Evolutionary conservation across 140 eudicot genomes (phyloP).

Genomic region (Anethum foeniculum): DNA sequence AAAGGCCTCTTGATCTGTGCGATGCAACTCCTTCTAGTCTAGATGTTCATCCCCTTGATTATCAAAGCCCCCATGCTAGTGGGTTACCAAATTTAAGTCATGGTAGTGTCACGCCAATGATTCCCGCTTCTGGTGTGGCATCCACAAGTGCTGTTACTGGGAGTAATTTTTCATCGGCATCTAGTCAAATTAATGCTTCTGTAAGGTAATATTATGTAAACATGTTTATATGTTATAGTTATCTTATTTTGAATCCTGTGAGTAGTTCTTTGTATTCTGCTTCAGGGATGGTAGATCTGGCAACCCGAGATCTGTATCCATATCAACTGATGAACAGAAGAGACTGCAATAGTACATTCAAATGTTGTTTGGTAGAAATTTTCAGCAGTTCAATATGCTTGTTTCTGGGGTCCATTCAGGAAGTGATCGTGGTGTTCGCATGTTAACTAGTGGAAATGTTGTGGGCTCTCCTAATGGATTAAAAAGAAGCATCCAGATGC

Average conservation of each 20-base stretch:
- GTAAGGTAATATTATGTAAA: constrained; percentile 40
- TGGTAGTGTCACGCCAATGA: constrained; percentile 28
- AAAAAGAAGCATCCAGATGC: constrained; percentile 42
- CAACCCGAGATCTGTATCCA: constrained; percentile 57
- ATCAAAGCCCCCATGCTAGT: constrained; percentile 49
- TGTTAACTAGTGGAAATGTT: constrained; percentile 54
- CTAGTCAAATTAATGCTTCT: constrained; percentile 44
- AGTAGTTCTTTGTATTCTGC: background rate
- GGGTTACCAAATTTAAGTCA: constrained; percentile 43
- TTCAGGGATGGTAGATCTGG: constrained; percentile 69
- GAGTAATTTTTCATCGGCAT: constrained; percentile 38
- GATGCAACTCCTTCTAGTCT: constrained; percentile 51
- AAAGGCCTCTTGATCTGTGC: constrained; percentile 77
- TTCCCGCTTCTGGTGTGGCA: constrained; percentile 45
- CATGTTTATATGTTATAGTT: background rate
- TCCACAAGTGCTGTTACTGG: constrained; percentile 38
- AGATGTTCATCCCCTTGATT: constrained; percentile 42
- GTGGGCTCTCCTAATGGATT: constrained; percentile 41
- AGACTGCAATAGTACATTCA: constrained; percentile 62
- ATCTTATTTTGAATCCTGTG: background rate
- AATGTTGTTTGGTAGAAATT: constrained; percentile 60
- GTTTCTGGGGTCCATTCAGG: constrained; percentile 60
- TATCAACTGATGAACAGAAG: constrained; percentile 74
- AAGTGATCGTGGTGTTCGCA: constrained; percentile 54
- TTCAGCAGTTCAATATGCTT: constrained; percentile 44